Conservation (phyloP, 768 basidiomycete genomes). For the Xerocomus spinulosus region DNA sequence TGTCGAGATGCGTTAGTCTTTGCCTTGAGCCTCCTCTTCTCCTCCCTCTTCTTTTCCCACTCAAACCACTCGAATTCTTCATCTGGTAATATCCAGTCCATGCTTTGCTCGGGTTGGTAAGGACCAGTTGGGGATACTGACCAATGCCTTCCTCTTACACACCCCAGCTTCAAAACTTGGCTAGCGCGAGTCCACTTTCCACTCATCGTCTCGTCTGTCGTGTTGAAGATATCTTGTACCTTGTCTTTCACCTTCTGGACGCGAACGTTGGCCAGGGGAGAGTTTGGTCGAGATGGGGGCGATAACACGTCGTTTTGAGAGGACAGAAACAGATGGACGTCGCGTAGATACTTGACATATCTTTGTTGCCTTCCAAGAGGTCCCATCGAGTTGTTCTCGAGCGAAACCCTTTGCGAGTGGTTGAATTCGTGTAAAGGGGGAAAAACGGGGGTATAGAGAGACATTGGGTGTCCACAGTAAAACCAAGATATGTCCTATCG, state of each 20-base stretch:
- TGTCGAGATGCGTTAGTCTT: slow-evolving; percentile 14
- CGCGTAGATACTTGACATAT: slow-evolving; percentile 26
- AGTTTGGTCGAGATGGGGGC: slow-evolving; percentile 33
- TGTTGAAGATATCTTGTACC: slow-evolving; percentile 33
- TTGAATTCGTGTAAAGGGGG: slow-evolving; percentile 18
- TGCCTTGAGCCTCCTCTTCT: slow-evolving; percentile 13
- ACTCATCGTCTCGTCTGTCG: slow-evolving; percentile 38
- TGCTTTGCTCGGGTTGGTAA: slow-evolving; percentile 19
- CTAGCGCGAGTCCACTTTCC: slow-evolving; percentile 46
- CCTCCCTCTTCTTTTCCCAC: slow-evolving; percentile 37
- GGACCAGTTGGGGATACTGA: slow-evolving; percentile 23
- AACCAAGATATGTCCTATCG: neutral
- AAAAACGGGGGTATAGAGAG: slow-evolving; percentile 34
- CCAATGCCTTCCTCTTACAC: slow-evolving; percentile 34
- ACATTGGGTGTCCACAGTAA: slow-evolving; percentile 18
- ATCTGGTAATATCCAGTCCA: slow-evolving; percentile 37
- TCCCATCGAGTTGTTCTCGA: neutral
- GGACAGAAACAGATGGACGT: slow-evolving; percentile 31
- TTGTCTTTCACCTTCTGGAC: slow-evolving; percentile 32
- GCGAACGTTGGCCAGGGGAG: slow-evolving; percentile 26
- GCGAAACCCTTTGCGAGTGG: slow-evolving; percentile 5
- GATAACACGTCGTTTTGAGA: slow-evolving; percentile 31
- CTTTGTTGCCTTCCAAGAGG: slow-evolving; percentile 9
- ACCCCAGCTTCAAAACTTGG: slow-evolving; percentile 37
- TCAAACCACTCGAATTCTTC: slow-evolving; percentile 48